Evolutionary conservation across 192 early-diverging fungal species (phyloP).

Genomic region (Umbelopsis sp.): DNA sequence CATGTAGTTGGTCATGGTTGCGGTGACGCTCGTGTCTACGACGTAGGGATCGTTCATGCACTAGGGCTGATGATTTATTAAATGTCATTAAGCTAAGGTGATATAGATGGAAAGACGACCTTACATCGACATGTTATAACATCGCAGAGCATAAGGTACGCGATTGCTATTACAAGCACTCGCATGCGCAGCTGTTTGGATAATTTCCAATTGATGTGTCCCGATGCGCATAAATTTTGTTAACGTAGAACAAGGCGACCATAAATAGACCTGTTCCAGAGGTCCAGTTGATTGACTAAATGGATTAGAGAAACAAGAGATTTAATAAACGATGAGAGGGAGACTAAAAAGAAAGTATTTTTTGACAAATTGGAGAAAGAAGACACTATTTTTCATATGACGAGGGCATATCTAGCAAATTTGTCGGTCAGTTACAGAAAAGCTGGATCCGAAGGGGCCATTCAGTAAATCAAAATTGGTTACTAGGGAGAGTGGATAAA

Average conservation of each 20-base stretch:
- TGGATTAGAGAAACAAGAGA: neutral
- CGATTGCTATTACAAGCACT: slow-evolving; percentile 1
- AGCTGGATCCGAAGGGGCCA: slow-evolving; percentile 4
- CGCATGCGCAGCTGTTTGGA: neutral
- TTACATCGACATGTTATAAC: slow-evolving; percentile 6
- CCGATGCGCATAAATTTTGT: neutral
- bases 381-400: neutral
- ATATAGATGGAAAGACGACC: neutral
- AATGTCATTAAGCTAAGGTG: neutral
- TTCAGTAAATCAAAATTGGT: neutral
- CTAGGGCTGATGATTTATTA: neutral
- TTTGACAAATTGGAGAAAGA: neutral
- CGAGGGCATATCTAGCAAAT: neutral
- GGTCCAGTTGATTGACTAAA: neutral
- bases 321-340: neutral
- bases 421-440: neutral
- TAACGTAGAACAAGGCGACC: neutral
- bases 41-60: neutral
- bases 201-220: slow-evolving; percentile 6
- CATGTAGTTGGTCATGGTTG: neutral
- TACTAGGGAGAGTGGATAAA: neutral
- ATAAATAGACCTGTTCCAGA: slow-evolving; percentile 2
- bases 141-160: slow-evolving; percentile 5
- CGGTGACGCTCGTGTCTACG: neutral
- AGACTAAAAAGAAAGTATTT: neutral